A percentile compares a stretch with the other conserved stretches of the same genome.
These are phyloP conservation scores for Trifolium subterraneum DNA, from an alignment of 306 rosid species.

Conservation along the genomic window DNA sequence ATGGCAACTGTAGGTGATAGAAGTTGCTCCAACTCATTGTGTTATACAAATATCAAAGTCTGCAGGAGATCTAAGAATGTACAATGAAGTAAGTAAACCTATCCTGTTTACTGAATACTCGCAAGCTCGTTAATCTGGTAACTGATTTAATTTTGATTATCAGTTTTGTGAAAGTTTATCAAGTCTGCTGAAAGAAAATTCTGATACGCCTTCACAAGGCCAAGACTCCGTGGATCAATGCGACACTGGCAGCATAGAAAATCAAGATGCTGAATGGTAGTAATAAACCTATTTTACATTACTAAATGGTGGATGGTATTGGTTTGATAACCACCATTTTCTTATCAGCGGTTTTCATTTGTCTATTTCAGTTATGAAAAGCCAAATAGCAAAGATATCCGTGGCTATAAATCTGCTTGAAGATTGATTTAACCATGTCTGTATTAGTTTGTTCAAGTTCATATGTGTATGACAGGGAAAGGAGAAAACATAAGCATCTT, in stretches of 20 bases:
- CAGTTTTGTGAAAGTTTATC: constrained; percentile 81
- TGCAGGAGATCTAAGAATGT: constrained; percentile 62
- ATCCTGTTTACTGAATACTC: neutral
- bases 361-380: constrained; percentile 54
- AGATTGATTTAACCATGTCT: constrained; percentile 28
- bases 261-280: constrained; percentile 50
- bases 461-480: neutral
- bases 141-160: constrained; percentile 40
- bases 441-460: constrained; percentile 31
- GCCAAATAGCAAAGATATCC: constrained; percentile 34
- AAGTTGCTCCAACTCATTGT: constrained; percentile 80
- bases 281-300: constrained; percentile 31
- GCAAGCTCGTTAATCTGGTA: constrained; percentile 16
- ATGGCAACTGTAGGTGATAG: constrained; percentile 64
- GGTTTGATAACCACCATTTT: constrained; percentile 29
- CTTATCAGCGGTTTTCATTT: constrained; percentile 40
- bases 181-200: constrained; percentile 54
- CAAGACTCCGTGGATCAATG: constrained; percentile 42
- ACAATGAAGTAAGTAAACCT: constrained; percentile 54
- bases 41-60: constrained; percentile 78
- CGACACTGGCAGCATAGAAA: constrained; percentile 20
- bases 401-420: constrained; percentile 52
- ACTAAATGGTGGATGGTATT: constrained; percentile 14
- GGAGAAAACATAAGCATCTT: constrained; percentile 9
- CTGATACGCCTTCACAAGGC: constrained; percentile 45